phyloP scores from a whole-genome alignment of 148 eudicot genomes.

The Chenopodium suecicum region DNA sequence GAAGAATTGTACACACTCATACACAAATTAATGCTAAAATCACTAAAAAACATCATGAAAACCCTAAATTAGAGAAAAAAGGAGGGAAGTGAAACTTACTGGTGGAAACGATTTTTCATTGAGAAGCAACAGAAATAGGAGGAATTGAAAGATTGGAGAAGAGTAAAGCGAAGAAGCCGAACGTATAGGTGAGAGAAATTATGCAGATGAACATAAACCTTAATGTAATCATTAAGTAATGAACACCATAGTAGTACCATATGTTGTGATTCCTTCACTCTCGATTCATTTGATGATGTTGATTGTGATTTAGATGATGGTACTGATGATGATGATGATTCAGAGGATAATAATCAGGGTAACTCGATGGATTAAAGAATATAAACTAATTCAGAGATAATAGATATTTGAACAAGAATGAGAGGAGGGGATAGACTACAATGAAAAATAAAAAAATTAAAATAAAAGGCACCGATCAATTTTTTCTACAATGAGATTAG shows the following conservation, averaged over 20 bases:
- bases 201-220: slow-evolving; percentile 35
- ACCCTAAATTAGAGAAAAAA: neutral
- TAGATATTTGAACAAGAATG: too few species aligned
- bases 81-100: slow-evolving; percentile 38
- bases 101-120: slow-evolving; percentile 75
- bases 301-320: neutral
- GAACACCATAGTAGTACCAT: slow-evolving; percentile 27
- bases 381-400: too few species aligned
- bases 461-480: too few species aligned
- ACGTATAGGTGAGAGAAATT: slow-evolving; percentile 34
- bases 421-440: too few species aligned
- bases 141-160: slow-evolving; percentile 45
- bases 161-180: slow-evolving; percentile 48
- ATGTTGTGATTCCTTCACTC: slow-evolving; percentile 1
- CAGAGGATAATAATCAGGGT: neutral
- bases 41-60: neutral
- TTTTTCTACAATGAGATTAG: too few species aligned
- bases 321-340: neutral
- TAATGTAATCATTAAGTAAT: slow-evolving; percentile 3
- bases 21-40: neutral
- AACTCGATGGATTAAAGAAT: neutral
- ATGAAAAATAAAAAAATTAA: too few species aligned
- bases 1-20: too few species aligned
- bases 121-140: slow-evolving; percentile 57
- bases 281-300: slow-evolving; percentile 1